Conservation (phyloP, 2,329 filamentous ascomycete species). For the Daldinia sp. region DNA sequence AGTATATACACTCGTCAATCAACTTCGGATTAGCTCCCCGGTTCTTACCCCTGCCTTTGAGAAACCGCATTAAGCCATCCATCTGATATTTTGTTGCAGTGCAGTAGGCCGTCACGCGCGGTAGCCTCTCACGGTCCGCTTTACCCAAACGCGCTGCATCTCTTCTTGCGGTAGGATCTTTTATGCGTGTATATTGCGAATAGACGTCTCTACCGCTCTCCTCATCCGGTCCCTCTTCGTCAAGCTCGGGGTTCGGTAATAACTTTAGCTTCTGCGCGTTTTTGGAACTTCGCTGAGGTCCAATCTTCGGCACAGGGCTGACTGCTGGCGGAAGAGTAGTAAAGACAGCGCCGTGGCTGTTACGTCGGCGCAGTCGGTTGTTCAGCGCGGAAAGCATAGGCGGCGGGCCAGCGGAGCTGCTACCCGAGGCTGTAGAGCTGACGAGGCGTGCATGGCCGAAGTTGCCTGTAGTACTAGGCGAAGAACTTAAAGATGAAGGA, state of each 20-base stretch:
- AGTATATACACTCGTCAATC: constrained; percentile 98
- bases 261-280: constrained; percentile 97
- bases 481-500: constrained; percentile 51
- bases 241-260: constrained; percentile 89
- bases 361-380: constrained; percentile 85
- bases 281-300: constrained; percentile 93
- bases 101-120: constrained; percentile 95
- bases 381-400: constrained; percentile 84
- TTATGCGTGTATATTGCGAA: constrained; percentile 97
- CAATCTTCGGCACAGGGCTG: constrained; percentile 74
- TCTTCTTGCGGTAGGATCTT: constrained; percentile 90
- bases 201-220: constrained; percentile 96
- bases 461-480: constrained; percentile 49
- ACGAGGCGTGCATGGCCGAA: constrained; percentile 51
- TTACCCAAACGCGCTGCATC: constrained; percentile 95
- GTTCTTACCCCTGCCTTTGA: constrained; percentile 84
- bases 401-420: constrained; percentile 54
- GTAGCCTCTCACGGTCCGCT: constrained; percentile 87
- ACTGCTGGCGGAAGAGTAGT: constrained; percentile 55
- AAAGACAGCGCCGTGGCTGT: constrained; percentile 78
- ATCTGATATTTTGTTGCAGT: constrained; percentile 93
- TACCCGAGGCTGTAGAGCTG: constrained; percentile 49
- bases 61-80: constrained; percentile 87
- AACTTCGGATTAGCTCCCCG: constrained; percentile 87
- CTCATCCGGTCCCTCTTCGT: constrained; percentile 77